Base-by-base conservation (phyloP, 2,329 filamentous ascomycete genomes). In the Calonectria honghensis region DNA sequence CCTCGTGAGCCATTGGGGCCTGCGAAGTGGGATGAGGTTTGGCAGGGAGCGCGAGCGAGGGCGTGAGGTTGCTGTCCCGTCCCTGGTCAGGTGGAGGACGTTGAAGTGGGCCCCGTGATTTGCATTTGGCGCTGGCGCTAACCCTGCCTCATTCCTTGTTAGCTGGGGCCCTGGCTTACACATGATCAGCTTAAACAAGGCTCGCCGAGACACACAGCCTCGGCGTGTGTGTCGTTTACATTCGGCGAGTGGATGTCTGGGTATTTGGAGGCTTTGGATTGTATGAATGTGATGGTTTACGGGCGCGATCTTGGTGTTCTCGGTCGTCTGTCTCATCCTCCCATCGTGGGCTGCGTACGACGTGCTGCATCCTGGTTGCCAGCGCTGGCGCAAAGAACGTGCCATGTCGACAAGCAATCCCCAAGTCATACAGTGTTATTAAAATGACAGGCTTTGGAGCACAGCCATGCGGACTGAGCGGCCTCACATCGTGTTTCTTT, bases 121-220 rank as follows among this genome's bases (percentile, higher is more conserved):
- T 31, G 57, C 37, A 45, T 18, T 57, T 57, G 52, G 57, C 57
- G 57, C 32, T 39, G 57, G 31, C 57, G 57, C 57, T 63, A 63
- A n/a, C 29, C 29, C 52, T 13, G 52, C 52, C 16, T 32, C 51
- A 54, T 54, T 29, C 52, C 52, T 35, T 57, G 29, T 57, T 57
- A 10, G 52, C 20, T 10, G 45, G 45, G 24, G 24, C 18, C 52
- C 29, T n/a, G 52, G 31, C 52, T 57, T 57, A 57, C 52, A 57
- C 52, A 57, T 57, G 52, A 57, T 32, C 52, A 57, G 16, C 16
- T 32, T 14, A n/a, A 35, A 57, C 52, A 57, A 29, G 52, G 31
- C 52, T 13, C 29, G 29, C 24, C 20, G 20, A 57, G 52, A 57
- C 52, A 57, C 52, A 9, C 18, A 57, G 11, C 31, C 29, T 32